Base-by-base conservation (phyloP, 805 yeast species). In the Candida suzukii region DNA sequence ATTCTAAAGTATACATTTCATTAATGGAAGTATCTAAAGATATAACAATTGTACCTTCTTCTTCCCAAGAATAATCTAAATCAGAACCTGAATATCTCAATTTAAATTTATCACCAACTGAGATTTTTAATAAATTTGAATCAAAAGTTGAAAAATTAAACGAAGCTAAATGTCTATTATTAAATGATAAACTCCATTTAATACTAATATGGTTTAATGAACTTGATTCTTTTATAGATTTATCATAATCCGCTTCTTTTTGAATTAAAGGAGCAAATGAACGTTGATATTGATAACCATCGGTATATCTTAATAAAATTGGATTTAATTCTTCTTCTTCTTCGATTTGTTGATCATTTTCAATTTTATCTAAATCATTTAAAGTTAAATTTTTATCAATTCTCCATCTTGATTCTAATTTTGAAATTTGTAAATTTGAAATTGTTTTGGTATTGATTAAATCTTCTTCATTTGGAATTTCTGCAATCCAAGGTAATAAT, bases 281-380 rank as follows among this genome's bases (percentile, higher is more conserved):
- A 44, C 88, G 68, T 60, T 88, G 96, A 59, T 90, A 88, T 54
- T 87, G 88, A 57, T 73, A 81, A 0, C 90, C 95, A 60, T 88
- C 95, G 39, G 70, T 73, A 58, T 88, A 90, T 40, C 90, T 71
- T 71, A 86, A 71, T 40, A 83, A 66, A 31, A 85, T 78, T 1
- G 95, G 95, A 22, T 74, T 71, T 4, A 86, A 69, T 41, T 80
- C 83, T 36, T 67, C 72, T 39, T 76, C 86, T 38, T 61, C 67
- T 39, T 71, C 76, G n/a, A n/a, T n/a, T n/a, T n/a, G n/a, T n/a
- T n/a, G n/a, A n/a, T n/a, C n/a, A n/a, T n/a, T n/a, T 35, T 67
- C 74, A 1, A 69, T 68, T 18, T 68, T 62, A 30, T 74, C 78
- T 40, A 79, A 61, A 51, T 87, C 95, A 24, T 69, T 73, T n/a